Evolutionary conservation across 2,329 filamentous ascomycete genomes (phyloP).

Genomic region (Zymoseptoria pseudotritici): DNA sequence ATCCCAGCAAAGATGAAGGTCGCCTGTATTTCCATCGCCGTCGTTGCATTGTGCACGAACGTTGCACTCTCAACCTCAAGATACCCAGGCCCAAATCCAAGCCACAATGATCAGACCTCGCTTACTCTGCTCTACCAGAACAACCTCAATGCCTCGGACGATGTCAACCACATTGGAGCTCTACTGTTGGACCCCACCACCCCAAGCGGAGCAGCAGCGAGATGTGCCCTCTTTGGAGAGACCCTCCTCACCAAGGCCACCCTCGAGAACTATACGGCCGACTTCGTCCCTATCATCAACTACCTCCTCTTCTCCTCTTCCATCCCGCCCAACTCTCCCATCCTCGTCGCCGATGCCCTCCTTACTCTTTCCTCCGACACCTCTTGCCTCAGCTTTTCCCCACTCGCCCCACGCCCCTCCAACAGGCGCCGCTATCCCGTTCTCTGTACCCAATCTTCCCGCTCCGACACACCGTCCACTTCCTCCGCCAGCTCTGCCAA

Average conservation of each 20-base stretch:
- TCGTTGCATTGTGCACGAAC: not conserved
- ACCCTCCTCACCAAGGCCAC: slow-evolving; percentile 37
- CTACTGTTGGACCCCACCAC: slow-evolving; percentile 42
- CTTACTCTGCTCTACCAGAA: slow-evolving; percentile 48
- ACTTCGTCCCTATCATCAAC: slow-evolving; percentile 40
- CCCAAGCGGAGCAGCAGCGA: slow-evolving; percentile 32
- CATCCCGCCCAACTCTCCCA: slow-evolving; percentile 7
- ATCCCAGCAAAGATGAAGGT: not conserved
- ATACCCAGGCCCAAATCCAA: not conserved
- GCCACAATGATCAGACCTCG: slow-evolving; percentile 36
- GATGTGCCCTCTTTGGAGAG: slow-evolving; percentile 45
- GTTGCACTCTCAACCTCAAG: not conserved
- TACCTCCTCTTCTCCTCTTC: slow-evolving; percentile 38
- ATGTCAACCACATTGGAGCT: slow-evolving; percentile 46
- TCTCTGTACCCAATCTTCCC: slow-evolving; percentile 45
- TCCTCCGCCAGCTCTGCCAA: slow-evolving; percentile 32
- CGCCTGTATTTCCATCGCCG: not conserved
- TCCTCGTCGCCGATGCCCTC: slow-evolving; percentile 20
- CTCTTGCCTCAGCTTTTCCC: slow-evolving; percentile 1
- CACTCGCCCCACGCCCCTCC: slow-evolving; percentile 25
- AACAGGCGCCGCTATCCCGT: slow-evolving; percentile 36
- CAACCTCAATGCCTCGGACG: slow-evolving; percentile 48
- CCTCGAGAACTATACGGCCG: slow-evolving; percentile 37
- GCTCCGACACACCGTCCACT: slow-evolving; percentile 27
- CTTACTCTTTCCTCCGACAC: not conserved